Conservation (phyloP, 2,329 filamentous ascomycete genomes). For the Monilinia laxa region DNA sequence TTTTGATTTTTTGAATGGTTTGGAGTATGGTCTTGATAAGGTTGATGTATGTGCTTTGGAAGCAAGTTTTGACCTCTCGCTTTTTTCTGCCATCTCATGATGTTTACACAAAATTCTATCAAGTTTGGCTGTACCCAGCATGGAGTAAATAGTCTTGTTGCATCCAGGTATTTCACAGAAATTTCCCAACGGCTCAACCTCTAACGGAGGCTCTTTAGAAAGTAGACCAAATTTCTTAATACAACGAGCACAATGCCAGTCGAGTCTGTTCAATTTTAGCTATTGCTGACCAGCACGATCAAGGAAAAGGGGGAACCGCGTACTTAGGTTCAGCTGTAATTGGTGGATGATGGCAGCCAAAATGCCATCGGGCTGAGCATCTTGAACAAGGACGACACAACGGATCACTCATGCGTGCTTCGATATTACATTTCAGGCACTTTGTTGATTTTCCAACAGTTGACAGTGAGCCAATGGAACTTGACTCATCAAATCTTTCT, state of each 20-base stretch:
- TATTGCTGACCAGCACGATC: neutral
- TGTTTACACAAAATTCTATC: slow-evolving; percentile 9
- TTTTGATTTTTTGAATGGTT: slow-evolving; percentile 30
- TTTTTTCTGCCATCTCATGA: slow-evolving; percentile 14
- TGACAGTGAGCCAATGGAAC: slow-evolving; percentile 19
- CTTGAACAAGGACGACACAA: slow-evolving; percentile 28
- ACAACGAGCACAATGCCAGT: slow-evolving; percentile 18
- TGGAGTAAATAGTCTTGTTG: slow-evolving; percentile 13
- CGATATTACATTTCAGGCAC: slow-evolving; percentile 31
- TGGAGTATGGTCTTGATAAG: neutral
- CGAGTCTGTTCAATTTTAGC: slow-evolving; percentile 14
- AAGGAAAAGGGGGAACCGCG: neutral
- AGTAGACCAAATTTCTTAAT: slow-evolving; percentile 8
- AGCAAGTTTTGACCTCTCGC: slow-evolving; percentile 13
- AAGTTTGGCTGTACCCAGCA: slow-evolving; percentile 1
- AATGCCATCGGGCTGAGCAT: slow-evolving; percentile 32
- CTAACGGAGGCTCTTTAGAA: neutral
- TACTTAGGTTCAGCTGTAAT: slow-evolving; percentile 7
- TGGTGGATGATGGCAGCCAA: slow-evolving; percentile 27
- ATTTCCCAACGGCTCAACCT: neutral
- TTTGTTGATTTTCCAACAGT: slow-evolving; percentile 19
- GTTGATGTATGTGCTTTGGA: slow-evolving; percentile 9
- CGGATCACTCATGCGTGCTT: slow-evolving; percentile 23
- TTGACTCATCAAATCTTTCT: slow-evolving; percentile 29
- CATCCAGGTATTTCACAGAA: slow-evolving; percentile 18